phyloP scores from a whole-genome alignment of 1,284 basidiomycete species.

The Tylopilus sp. region DNA sequence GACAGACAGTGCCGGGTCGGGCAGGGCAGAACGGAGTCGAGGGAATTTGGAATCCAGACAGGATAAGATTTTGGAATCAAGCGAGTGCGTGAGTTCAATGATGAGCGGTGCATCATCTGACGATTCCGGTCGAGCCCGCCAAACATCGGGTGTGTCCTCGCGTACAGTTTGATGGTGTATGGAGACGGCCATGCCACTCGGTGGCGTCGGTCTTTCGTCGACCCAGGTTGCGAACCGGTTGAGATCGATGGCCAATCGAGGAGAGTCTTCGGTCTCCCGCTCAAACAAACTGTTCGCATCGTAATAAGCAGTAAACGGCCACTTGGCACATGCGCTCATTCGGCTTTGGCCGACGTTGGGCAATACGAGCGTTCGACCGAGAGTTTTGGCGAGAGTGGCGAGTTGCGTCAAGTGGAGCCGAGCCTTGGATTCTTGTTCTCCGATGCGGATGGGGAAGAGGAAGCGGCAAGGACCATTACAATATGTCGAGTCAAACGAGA shows the following conservation, averaged over 20 bases:
- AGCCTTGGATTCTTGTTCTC: conserved; percentile 63
- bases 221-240: conserved; percentile 29
- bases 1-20: conserved; percentile 22
- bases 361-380: conserved; percentile 63
- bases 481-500: conserved; percentile 21
- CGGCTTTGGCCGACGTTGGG: conserved; percentile 63
- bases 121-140: background rate
- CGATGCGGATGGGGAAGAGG: conserved; percentile 58
- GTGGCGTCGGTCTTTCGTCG: conserved; percentile 17
- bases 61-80: conserved; percentile 35
- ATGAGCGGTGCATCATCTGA: conserved; percentile 15
- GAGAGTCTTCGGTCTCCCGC: background rate
- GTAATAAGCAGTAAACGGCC: conserved; percentile 59
- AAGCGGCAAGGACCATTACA: conserved; percentile 49
- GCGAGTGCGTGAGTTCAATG: background rate
- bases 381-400: conserved; percentile 49
- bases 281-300: conserved; percentile 36
- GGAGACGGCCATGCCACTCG: conserved; percentile 19
- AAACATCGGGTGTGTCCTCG: conserved; percentile 1
- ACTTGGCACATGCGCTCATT: conserved; percentile 58
- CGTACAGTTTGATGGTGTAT: conserved; percentile 16
- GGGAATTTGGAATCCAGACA: conserved; percentile 46
- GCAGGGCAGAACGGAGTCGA: conserved; percentile 30
- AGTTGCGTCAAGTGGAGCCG: conserved; percentile 60
- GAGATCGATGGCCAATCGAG: conserved; percentile 14